Evolutionary conservation across 2,329 filamentous ascomycete species (phyloP).

Genomic region (Tetracladium maxilliforme): DNA sequence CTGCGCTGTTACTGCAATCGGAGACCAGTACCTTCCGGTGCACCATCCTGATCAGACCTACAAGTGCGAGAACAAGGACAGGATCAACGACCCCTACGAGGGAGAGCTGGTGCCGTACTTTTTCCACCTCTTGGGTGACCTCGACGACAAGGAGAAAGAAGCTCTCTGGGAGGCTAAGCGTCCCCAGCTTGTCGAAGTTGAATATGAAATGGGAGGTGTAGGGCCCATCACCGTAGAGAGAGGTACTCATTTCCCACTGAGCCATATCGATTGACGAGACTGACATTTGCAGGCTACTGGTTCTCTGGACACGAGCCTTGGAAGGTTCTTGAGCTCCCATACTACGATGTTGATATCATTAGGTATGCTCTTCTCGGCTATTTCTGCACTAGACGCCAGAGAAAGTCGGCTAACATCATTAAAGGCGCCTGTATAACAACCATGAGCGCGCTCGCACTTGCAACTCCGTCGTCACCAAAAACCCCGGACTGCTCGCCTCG

Average conservation of each 20-base stretch:
- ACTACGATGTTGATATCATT: constrained; percentile 23
- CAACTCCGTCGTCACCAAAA: constrained; percentile 20
- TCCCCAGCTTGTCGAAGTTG: constrained; percentile 18
- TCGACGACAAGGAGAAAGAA: constrained; percentile 17
- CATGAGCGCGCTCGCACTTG: constrained; percentile 24
- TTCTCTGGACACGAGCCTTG: constrained; percentile 25
- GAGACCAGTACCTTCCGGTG: constrained; percentile 16
- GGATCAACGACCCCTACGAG: constrained; percentile 25
- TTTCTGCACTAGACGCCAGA: neutral
- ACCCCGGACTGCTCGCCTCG: constrained; percentile 24
- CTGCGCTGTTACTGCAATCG: constrained; percentile 21
- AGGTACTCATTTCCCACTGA: too few relatives aligned
- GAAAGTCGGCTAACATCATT: too few relatives aligned
- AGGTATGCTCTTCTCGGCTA: constrained; percentile 8
- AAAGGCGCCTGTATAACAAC: constrained; percentile 20
- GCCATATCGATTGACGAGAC: too few relatives aligned
- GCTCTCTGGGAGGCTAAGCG: constrained; percentile 22
- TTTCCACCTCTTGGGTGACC: constrained; percentile 20
- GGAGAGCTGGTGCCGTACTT: constrained; percentile 25
- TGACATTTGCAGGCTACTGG: constrained; percentile 22
- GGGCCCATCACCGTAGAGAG: constrained; percentile 25
- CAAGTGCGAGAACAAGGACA: constrained; percentile 17
- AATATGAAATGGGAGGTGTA: constrained; percentile 19
- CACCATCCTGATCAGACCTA: constrained; percentile 14
- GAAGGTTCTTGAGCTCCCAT: constrained; percentile 26